Base-by-base conservation (phyloP, 2,329 filamentous ascomycete species). In the Hypoxylon sp. region DNA sequence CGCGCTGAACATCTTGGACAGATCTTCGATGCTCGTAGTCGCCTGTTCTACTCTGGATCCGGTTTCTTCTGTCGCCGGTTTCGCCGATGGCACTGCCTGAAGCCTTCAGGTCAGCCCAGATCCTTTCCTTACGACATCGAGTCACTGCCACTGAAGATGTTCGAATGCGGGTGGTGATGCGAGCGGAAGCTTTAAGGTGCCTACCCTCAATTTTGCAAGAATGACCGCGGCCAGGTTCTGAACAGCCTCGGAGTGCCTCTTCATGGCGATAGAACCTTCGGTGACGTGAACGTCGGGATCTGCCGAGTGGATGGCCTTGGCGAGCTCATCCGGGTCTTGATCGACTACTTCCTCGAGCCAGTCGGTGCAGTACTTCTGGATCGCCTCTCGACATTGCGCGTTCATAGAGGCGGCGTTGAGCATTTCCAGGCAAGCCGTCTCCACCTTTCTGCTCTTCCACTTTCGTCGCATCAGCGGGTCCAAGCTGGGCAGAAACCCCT, bases 321-420 rank as follows among this genome's bases (percentile, higher is more conserved):
- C 77, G 45, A 78, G 72, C 46, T 81, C 79, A 55, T 88, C 85
- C 26, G 84, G 84, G 58, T 89, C 86, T 69, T 91, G 88, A 64
- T 88, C 88, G 50, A 96, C 85, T 49, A 96, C 85, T 67, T 94
- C 89, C 70, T 93, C 89, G 29, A 99, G 81, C 92, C 94, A 98
- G 53, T 91, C 87, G 26, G 85, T 81, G 73, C 94, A 97, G 70
- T 96, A 88, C 73, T 92, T 92, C 65, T 87, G 84, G 58, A 98
- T 90, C 7, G 90, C 89, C 64, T 93, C 90, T 18, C 95, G 86
- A 69, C 93, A 98, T 6, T 85, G 79, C 42, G 86, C 83, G 71
- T 96, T 90, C 75, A 97, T 90, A 74, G 92, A 97, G 5, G 94
- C 93, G 10, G 91, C 92, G 74, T 93, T 97, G 55, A 99, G 82